Conservation (phyloP, 345 rosid genomes). For the Populus pruinosa region DNA sequence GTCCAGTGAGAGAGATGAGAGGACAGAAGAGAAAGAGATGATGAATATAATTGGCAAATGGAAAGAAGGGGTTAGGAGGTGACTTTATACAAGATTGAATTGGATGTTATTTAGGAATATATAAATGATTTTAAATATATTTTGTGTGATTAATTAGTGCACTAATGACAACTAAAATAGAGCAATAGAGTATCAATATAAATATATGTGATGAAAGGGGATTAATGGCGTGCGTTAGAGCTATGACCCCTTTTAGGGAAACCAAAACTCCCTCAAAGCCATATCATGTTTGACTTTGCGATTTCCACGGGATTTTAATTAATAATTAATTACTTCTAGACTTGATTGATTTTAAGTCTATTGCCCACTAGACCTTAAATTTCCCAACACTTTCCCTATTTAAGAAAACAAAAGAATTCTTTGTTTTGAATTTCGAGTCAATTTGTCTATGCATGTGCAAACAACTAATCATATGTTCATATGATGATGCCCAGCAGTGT, state of each 20-base stretch:
- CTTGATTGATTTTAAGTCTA: background rate
- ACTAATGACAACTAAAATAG: background rate
- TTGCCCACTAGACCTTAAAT: background rate
- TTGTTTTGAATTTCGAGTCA: background rate
- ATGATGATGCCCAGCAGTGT: background rate
- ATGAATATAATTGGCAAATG: background rate
- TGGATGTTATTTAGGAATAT: background rate
- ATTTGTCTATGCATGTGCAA: background rate
- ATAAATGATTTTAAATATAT: background rate
- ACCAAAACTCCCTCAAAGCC: constrained; percentile 16
- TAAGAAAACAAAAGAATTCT: background rate
- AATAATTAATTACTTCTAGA: background rate
- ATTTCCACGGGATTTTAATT: background rate
- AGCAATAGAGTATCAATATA: background rate
- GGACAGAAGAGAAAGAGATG: background rate
- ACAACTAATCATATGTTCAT: background rate
- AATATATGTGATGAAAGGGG: background rate
- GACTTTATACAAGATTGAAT: constrained; percentile 7
- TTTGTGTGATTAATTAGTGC: background rate
- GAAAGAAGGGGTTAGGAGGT: background rate
- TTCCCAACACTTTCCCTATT: background rate
- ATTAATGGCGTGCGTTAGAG: constrained; percentile 18
- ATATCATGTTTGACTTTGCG: background rate
- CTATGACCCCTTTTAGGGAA: constrained; percentile 21
- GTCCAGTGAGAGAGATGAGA: background rate